These are phyloP conservation scores for Anastatica hierochuntica DNA, from an alignment of 345 rosid species.

Conservation along the genomic window DNA sequence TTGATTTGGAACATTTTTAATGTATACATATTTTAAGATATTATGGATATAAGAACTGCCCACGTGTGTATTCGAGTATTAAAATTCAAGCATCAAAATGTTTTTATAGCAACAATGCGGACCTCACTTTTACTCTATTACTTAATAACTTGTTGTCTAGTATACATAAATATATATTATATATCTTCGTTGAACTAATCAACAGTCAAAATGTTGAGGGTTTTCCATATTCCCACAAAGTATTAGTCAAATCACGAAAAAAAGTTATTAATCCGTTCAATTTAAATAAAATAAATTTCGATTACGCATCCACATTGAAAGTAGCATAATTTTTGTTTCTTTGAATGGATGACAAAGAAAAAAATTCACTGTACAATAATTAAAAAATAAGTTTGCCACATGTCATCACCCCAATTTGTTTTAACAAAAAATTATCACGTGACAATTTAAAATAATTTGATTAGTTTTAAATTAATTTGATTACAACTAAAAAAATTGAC, in stretches of 20 bases:
- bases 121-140: conserved; percentile 10
- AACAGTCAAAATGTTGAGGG: conserved; percentile 19
- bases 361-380: too few relatives aligned
- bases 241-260: background rate
- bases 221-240: conserved; percentile 11
- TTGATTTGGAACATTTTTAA: background rate
- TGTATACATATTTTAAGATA: background rate
- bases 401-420: too few relatives aligned
- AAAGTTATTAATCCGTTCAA: background rate
- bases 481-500: too few relatives aligned
- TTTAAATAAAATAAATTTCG: background rate
- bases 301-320: conserved; percentile 12
- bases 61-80: background rate
- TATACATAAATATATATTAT: background rate
- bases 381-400: too few relatives aligned
- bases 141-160: background rate
- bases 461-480: too few relatives aligned
- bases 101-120: background rate
- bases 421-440: too few relatives aligned
- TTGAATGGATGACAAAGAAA: too few relatives aligned
- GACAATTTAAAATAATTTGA: too few relatives aligned
- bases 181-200: conserved; percentile 14
- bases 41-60: background rate
- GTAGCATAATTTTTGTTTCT: background rate
- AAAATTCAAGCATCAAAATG: conserved; percentile 14